Percentiles rank a stretch among this genome's conserved stretches.
phyloP scores from a whole-genome alignment of 441 rosid species.

The Macaranga tanarius region DNA sequence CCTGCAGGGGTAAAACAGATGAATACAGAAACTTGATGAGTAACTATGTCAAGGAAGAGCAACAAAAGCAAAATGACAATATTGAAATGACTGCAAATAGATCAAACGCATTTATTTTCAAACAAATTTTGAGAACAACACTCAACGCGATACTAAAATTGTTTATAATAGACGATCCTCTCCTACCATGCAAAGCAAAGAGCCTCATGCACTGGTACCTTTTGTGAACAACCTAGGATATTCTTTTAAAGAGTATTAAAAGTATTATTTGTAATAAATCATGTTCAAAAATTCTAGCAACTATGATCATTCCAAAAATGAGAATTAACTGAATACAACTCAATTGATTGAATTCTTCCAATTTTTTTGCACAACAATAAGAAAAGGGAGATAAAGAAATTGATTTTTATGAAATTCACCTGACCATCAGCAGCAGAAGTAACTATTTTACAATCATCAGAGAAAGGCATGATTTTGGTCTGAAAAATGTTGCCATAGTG shows the following conservation, averaged over 20 bases:
- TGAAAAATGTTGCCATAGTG: constrained; percentile 63
- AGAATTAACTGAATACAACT: too few relatives aligned
- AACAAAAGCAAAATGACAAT: not conserved
- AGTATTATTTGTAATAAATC: not conserved
- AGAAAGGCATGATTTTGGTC: constrained; percentile 55
- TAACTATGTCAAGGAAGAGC: not conserved
- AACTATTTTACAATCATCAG: constrained; percentile 54
- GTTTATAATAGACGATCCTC: too few relatives aligned
- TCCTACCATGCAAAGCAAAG: too few relatives aligned
- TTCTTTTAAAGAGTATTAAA: too few relatives aligned
- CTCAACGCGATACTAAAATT: too few relatives aligned
- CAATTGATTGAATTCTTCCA: not conserved
- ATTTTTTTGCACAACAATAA: too few relatives aligned
- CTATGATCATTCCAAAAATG: too few relatives aligned
- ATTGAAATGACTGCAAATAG: not conserved
- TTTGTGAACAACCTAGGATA: not conserved
- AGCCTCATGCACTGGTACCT: not conserved
- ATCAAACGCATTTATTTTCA: too few relatives aligned
- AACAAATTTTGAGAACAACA: too few relatives aligned
- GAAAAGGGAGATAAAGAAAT: not conserved
- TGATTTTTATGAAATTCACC: constrained; percentile 31
- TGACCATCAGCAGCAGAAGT: constrained; percentile 73
- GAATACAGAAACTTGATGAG: not conserved
- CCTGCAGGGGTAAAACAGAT: constrained; percentile 35
- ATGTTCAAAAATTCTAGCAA: not conserved